Base-by-base conservation (phyloP, 257 asterid species). In the Cruciata laevipes region DNA sequence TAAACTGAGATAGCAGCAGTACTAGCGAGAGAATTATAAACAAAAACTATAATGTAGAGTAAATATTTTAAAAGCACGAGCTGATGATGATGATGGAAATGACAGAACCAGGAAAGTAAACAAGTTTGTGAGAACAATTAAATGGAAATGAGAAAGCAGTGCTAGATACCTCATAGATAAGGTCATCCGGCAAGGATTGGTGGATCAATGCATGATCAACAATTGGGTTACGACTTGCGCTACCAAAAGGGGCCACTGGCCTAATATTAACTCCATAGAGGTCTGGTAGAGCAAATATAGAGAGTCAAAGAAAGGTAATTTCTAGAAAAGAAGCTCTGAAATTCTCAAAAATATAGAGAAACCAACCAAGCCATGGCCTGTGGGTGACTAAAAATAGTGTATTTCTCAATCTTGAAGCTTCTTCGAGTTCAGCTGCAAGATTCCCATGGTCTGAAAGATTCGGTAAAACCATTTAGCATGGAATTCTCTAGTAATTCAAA, bases 221-320 rank as follows among this genome's bases (percentile, higher is more conserved):
- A 69, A 13, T 75, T 6, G 80, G 80, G 60, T 76, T 88, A 71
- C 86, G 79, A 72, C 89, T 83, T 81, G 82, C 76, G 66, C 94
- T 88, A 73, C 85, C 81, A 65, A 82, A 90, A 62, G 97, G 96
- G 57, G 96, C 76, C 66, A 89, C 93, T 0, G 97, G 97, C 74
- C 95, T 86, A 35, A 93, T 87, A 76, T 93, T 83, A 62, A 93
- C 77, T 69, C 99, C 99, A 73, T 90, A 93, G 65, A 93, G 95
- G 82, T 90, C 99, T 93, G 82, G 40, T 47, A 63, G 35, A 68
- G 55, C 18, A 64, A 49, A 17, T n/a, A 33, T 6, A 24, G 25
- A 21, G 44, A 42, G n/a, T 65, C n/a, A 51, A 74, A 14, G 25
- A 25, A 32, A 27, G 44, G 14, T 7, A 56, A 73, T 5, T 24